Percentiles rank a stretch among this genome's conserved stretches.
Evolutionary conservation across 1,284 basidiomycete species (phyloP).

Genomic region (Fomitopsis pinicola): DNA sequence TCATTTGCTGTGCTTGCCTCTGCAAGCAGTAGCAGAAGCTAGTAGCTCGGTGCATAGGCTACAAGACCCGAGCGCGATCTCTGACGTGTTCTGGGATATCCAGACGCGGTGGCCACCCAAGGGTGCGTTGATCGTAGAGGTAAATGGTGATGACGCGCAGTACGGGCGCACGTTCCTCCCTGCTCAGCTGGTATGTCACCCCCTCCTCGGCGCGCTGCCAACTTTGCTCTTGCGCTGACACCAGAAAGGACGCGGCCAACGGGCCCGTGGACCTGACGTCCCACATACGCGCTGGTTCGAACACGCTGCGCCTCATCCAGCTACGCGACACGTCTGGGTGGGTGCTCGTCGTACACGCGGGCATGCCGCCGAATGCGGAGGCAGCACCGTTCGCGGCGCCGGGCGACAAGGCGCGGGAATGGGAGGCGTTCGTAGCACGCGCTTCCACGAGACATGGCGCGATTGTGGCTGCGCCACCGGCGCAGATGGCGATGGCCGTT

Average conservation of each 20-base stretch:
- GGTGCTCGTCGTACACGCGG: slow-evolving; percentile 39
- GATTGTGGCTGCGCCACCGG: not conserved
- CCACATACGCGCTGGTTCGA: slow-evolving; percentile 35
- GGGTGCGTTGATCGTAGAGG: slow-evolving; percentile 41
- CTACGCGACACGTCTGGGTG: slow-evolving; percentile 34
- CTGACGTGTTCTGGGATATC: slow-evolving; percentile 29
- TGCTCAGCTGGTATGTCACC: slow-evolving; percentile 31
- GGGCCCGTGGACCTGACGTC: slow-evolving; percentile 36
- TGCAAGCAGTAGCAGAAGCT: slow-evolving; percentile 24
- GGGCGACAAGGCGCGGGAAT: not conserved
- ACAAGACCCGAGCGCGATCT: slow-evolving; percentile 27
- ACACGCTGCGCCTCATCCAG: slow-evolving; percentile 43
- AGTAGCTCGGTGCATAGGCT: slow-evolving; percentile 21
- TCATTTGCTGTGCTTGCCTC: slow-evolving; percentile 37
- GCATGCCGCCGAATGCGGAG: slow-evolving; percentile 11
- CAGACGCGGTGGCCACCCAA: slow-evolving; percentile 42
- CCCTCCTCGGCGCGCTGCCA: not conserved
- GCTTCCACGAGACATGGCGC: not conserved
- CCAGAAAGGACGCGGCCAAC: slow-evolving; percentile 14
- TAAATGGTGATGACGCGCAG: slow-evolving; percentile 33
- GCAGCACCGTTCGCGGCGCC: not conserved
- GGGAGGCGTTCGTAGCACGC: slow-evolving; percentile 2
- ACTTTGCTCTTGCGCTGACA: not conserved
- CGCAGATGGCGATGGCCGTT: not conserved
- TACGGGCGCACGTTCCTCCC: slow-evolving; percentile 30